Percentiles rank a stretch among this genome's conserved stretches.
These are phyloP conservation scores for Wickerhamomyces kurtzmanii DNA, from an alignment of 805 yeast species.

Conservation along the genomic window DNA sequence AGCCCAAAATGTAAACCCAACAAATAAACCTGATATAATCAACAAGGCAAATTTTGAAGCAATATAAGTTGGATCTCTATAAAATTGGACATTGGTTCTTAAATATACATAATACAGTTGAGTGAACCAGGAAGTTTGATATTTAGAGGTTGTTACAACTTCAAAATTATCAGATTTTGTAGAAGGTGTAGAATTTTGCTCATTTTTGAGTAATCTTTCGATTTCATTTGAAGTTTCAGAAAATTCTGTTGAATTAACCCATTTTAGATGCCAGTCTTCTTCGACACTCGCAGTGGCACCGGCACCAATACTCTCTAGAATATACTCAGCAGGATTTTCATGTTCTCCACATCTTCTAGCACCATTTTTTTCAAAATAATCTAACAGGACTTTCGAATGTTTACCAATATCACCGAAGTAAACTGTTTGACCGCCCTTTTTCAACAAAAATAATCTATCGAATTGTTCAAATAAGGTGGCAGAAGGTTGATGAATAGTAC, in stretches of 20 bases:
- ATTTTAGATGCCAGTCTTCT: slow-evolving; percentile 17
- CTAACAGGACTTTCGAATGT: slow-evolving; percentile 40
- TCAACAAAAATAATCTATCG: slow-evolving; percentile 48
- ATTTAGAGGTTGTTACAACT: slow-evolving; percentile 9
- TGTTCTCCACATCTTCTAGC: slow-evolving; percentile 45
- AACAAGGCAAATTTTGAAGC: slow-evolving; percentile 45
- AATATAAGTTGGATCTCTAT: slow-evolving; percentile 54
- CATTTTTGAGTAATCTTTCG: slow-evolving; percentile 16
- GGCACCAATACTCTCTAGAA: slow-evolving; percentile 62
- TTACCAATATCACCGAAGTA: slow-evolving; percentile 64
- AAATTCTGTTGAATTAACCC: slow-evolving; percentile 35
- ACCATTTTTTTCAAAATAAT: slow-evolving; percentile 58
- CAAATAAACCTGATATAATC: slow-evolving; percentile 46
- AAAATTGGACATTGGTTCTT: slow-evolving; percentile 34
- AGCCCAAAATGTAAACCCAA: slow-evolving; percentile 66
- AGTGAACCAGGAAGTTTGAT: slow-evolving; percentile 28
- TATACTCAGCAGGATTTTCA: slow-evolving; percentile 66
- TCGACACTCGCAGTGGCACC: slow-evolving; percentile 51
- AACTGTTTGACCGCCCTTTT: slow-evolving; percentile 57
- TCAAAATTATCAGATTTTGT: slow-evolving; percentile 3
- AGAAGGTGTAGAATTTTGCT: too few species aligned
- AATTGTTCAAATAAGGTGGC: slow-evolving; percentile 49
- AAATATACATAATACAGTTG: slow-evolving; percentile 29
- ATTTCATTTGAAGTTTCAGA: slow-evolving; percentile 17
- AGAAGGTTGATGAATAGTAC: slow-evolving; percentile 62